phyloP scores from a whole-genome alignment of 768 basidiomycete species.

The Mycena crocata region DNA sequence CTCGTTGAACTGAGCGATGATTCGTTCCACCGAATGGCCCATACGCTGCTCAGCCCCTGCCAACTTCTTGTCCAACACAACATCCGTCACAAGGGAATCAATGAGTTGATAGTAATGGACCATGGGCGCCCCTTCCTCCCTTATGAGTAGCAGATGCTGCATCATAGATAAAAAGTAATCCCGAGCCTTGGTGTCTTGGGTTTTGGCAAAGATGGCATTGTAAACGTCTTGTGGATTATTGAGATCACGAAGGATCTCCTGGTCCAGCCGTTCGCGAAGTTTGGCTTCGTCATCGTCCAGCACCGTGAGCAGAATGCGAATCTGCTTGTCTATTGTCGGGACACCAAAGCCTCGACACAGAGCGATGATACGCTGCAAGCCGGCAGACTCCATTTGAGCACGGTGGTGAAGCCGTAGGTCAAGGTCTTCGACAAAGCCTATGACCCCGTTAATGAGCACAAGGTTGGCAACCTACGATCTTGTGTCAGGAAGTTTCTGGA shows the following conservation, averaged over 20 bases:
- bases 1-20: constrained; percentile 92
- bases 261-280: constrained; percentile 79
- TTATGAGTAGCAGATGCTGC: constrained; percentile 92
- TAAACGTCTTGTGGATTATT: constrained; percentile 89
- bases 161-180: constrained; percentile 94
- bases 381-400: constrained; percentile 89
- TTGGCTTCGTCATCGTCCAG: constrained; percentile 82
- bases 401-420: constrained; percentile 90
- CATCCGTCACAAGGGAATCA: constrained; percentile 88
- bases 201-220: constrained; percentile 80
- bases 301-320: constrained; percentile 67
- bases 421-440: constrained; percentile 77
- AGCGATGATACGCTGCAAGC: constrained; percentile 77
- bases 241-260: constrained; percentile 80
- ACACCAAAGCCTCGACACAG: constrained; percentile 77
- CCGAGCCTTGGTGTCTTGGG: constrained; percentile 81
- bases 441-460: constrained; percentile 75
- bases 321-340: constrained; percentile 71
- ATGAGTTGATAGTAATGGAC: constrained; percentile 92
- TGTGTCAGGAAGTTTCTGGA: constrained; percentile 18
- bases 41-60: constrained; percentile 86
- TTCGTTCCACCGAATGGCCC: constrained; percentile 88
- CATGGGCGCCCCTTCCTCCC: constrained; percentile 86
- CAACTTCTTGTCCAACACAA: constrained; percentile 93
- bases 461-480: constrained; percentile 71